Evolutionary conservation across 1,139 yeast species (phyloP), one percentile per base, ranked within the genome.

Genomic region (Torulaspora pretoriensis): DNA sequence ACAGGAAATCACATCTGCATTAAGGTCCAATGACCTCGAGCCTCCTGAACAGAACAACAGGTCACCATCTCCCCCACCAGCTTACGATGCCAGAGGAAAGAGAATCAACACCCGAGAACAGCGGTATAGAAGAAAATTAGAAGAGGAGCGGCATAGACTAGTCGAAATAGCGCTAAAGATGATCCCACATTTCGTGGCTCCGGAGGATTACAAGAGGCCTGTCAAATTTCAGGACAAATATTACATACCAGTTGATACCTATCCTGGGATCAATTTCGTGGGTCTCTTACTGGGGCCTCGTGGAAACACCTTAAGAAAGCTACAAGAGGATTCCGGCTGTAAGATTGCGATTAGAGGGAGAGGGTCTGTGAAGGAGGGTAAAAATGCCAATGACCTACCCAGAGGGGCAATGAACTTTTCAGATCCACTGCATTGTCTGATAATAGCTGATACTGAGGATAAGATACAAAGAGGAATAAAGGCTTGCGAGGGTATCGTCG

Each of bases 341-440:
- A 77, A 76, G 50, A 81, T 90, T 50, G 94, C 90, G 2, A 84
- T 90, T 32, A 72, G 97, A 57, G 97, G 97, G 30, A 81, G 84
- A 56, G 99, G 99, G 0, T 89, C 97, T 0, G 95, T 89, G 16
- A 92, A 92, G 60, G 96, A 88, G 60, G 97, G 97, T 34, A 84
- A 83, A 63, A 76, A 77, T 48, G 67, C 74, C 10, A 62, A 68
- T 22, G 75, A 74, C 48, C 67, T 73, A 8, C 72, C 75, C 3
- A 70, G 73, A 37, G 69, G 71, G 19, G 67, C 68, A 2, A 75
- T 79, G 45, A 76, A 78, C 47, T 64, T 78, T 55, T 78, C 79
- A 56, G 98, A 92, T 48, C 95, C 88, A 39, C 68, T 94, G 48
- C 98, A 94, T 65, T 92, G 96, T 57, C 69, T 90, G 37, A 82